Base-by-base conservation (phyloP, 1,139 yeast species). In the Geotrichum fermentans region DNA sequence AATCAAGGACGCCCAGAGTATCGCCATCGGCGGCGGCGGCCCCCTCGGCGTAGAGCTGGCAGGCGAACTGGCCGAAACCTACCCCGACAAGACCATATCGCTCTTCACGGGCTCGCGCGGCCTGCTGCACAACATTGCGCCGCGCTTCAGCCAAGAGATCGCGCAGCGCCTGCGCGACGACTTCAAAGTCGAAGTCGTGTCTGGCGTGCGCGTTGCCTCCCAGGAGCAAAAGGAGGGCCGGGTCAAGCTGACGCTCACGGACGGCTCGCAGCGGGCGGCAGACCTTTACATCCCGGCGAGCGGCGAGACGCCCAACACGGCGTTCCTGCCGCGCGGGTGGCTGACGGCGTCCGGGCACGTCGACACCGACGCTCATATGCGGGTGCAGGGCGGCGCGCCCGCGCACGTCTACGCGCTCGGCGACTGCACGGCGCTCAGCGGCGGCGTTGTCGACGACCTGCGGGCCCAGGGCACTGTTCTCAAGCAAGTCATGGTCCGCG, bases 1-100 rank as follows among this genome's bases (percentile, higher is more conserved):
- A 18, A 28, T 46, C n/a, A 32, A 29, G 13, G 26, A 18, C 10
- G 46, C 47, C 10, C 18, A 42, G 14, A 29, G 26, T 17, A 47
- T 47, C 37, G 46, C 47, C 10, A 28, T 47, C 33, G 50, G 50
- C 3, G 50, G 50, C n/a, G 50, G 34, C 4, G 50, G 50, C n/a
- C 40, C 47, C 2, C 16, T 37, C 4, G 50, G 43, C 2, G 45
- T 42, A 5, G 50, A 47, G 16, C 22, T 47, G 7, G 46, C 40
- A 14, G 10, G 40, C 3, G 50, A 42, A 5, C 39, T 47, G 13
- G 39, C 43, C 2, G 47, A 47, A 11, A 18, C 34, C 14, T 47
- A 37, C 18, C 46, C 46, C 8, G 32, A 30, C 7, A 47, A 47
- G 32, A 22, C 41, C 13, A 28, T 47, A 11, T 37, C 47, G 4